Evolutionary conservation across 2,329 filamentous ascomycete genomes (phyloP), one percentile per base, ranked within the genome.

Genomic region (Ophiostoma pallidulum): DNA sequence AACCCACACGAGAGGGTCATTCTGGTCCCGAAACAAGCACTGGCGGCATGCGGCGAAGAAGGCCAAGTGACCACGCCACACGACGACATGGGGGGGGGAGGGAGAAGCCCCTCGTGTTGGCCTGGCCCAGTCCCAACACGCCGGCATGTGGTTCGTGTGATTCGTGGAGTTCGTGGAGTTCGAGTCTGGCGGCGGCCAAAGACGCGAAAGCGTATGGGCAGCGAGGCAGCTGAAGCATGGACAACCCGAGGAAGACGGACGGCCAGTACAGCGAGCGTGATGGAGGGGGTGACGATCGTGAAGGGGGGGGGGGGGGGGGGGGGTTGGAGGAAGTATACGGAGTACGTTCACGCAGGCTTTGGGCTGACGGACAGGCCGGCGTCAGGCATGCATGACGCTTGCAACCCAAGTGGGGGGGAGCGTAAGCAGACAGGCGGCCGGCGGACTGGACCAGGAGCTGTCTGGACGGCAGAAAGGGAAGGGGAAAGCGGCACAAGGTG

Each of bases 371-470:
- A 19, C 26, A 28, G 37, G 31, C 42, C 22, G 41, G 37, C 41
- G 42, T 29, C n/a, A n/a, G 9, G 2, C 26, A 35, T 50, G 39
- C 32, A 20, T 41, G 31, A 18, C 45, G 48, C 51, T n/a, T 46
- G 46, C 48, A 50, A 35, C 31, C 48, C 37, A 53, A 54, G 53
- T 50, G 51, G 53, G 49, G 50, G 26, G 33, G 32, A 37, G 13
- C 32, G 36, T 51, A 41, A 54, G 51, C 48, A 41, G 10, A 18
- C 20, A 40, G 28, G 31, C n/a, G 19, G 22, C 36, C 12, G 40
- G 32, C 18, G 28, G 39, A 16, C n/a, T n/a, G 16, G 16, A 3
- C n/a, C 13, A 16, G 24, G 12, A 41, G 38, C n/a, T n/a, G n/a
- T n/a, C n/a, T n/a, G 38, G 16, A 18, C 7, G 16, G 3, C n/a